These are phyloP conservation scores for Giardia duodenalis DNA, from an alignment of 208 protist genomes.

Conservation along the genomic window DNA sequence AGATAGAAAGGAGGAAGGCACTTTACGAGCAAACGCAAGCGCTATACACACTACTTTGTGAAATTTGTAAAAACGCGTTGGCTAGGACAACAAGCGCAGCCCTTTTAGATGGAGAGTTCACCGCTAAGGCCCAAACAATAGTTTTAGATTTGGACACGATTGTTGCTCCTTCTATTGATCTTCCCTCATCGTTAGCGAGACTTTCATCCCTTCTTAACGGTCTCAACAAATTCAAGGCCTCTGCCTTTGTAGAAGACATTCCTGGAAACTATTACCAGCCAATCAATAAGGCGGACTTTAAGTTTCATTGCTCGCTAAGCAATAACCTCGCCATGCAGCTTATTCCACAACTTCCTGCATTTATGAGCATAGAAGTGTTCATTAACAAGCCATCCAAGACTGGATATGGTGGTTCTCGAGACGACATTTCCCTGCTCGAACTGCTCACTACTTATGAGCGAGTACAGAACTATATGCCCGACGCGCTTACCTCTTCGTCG, in stretches of 20 bases:
- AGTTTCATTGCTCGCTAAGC: not conserved
- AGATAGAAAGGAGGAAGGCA: not conserved
- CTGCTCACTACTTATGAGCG: not conserved
- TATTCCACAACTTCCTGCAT: not conserved
- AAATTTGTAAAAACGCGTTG: not conserved
- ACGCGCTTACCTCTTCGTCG: not conserved
- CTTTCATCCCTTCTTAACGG: not conserved
- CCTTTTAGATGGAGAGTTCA: not conserved
- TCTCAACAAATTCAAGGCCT: too few species aligned
- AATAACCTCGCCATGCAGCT: not conserved
- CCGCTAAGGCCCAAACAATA: not conserved
- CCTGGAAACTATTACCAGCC: too few species aligned
- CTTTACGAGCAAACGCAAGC: not conserved
- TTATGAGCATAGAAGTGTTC: not conserved
- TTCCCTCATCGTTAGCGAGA: not conserved
- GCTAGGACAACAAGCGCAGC: not conserved
- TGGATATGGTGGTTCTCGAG: too few species aligned
- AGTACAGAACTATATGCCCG: not conserved
- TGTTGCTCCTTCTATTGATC: too few species aligned
- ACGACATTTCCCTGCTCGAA: not conserved
- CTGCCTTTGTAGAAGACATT: too few species aligned
- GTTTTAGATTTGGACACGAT: not conserved
- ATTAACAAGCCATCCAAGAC: not conserved
- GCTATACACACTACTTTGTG: not conserved
- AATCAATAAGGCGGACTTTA: not conserved